Percentiles rank a stretch among this genome's conserved stretches.
phyloP scores from a whole-genome alignment of 257 asterid species.

The Ophiorrhiza pumila region DNA sequence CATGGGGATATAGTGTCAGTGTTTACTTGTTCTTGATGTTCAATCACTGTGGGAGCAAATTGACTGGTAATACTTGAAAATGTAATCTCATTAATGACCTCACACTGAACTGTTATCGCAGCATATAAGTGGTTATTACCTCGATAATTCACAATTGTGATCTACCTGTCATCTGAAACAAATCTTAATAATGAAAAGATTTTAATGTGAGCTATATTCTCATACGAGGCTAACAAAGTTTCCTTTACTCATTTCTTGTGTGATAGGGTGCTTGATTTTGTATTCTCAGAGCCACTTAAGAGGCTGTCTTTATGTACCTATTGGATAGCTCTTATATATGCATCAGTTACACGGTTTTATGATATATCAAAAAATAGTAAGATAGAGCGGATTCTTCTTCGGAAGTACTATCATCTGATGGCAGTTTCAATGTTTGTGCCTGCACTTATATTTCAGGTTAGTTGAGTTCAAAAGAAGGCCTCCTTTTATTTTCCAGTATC shows the following conservation, averaged over 20 bases:
- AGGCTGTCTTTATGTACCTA: conserved; percentile 68
- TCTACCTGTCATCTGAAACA: background rate
- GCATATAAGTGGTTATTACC: background rate
- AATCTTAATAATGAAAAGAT: background rate
- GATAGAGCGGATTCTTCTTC: conserved; percentile 91
- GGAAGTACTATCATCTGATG: conserved; percentile 94
- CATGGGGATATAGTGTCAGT: too few relatives aligned
- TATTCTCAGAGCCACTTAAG: conserved; percentile 74
- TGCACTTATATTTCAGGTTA: conserved; percentile 50
- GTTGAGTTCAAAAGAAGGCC: conserved; percentile 8
- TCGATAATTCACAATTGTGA: background rate
- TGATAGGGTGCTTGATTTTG: conserved; percentile 73
- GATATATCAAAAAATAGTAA: conserved; percentile 71
- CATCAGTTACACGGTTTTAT: conserved; percentile 72
- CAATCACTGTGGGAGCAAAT: background rate
- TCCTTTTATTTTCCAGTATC: conserved; percentile 4
- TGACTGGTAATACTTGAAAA: background rate
- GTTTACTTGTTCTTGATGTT: background rate
- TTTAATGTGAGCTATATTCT: background rate
- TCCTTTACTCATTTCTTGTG: conserved; percentile 19
- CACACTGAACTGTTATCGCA: too few relatives aligned
- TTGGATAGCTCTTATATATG: conserved; percentile 71
- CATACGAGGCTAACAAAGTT: background rate
- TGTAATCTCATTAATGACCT: background rate
- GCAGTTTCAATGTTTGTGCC: conserved; percentile 61